phyloP scores from a whole-genome alignment of 2,329 filamentous ascomycete genomes.

The Cladosporium sp. region DNA sequence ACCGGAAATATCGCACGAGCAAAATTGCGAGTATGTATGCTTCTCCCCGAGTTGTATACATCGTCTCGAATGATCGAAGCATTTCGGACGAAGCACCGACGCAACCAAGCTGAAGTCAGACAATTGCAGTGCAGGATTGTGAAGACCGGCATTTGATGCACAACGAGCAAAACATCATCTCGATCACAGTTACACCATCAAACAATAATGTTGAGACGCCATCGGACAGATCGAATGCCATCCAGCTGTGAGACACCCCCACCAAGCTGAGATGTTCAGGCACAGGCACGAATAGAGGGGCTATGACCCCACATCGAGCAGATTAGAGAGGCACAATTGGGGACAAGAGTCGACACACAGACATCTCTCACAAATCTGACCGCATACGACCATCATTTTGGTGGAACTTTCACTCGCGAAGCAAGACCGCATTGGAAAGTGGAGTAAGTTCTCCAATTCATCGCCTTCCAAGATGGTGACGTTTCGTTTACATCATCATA shows the following conservation, averaged over 20 bases:
- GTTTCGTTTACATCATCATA: constrained; percentile 8
- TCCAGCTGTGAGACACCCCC: not conserved
- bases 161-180: too few species aligned
- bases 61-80: too few species aligned
- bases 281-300: not conserved
- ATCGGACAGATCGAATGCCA: constrained; percentile 6
- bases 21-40: too few species aligned
- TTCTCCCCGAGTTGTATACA: too few species aligned
- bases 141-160: too few species aligned
- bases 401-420: constrained; percentile 1
- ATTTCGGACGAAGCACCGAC: too few species aligned
- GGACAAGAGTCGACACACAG: not conserved
- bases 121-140: too few species aligned
- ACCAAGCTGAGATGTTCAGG: not conserved
- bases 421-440: constrained; percentile 5
- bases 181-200: not conserved
- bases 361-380: not conserved
- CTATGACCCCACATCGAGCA: constrained; percentile 7
- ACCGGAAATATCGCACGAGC: too few species aligned
- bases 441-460: not conserved
- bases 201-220: not conserved
- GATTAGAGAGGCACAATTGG: not conserved
- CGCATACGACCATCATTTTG: not conserved
- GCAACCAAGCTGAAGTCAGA: too few species aligned
- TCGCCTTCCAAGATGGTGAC: not conserved